Evolutionary conservation across 106 monocot genomes (phyloP), one percentile per base, ranked within the genome.

Genomic region (Gastrodia elata): DNA sequence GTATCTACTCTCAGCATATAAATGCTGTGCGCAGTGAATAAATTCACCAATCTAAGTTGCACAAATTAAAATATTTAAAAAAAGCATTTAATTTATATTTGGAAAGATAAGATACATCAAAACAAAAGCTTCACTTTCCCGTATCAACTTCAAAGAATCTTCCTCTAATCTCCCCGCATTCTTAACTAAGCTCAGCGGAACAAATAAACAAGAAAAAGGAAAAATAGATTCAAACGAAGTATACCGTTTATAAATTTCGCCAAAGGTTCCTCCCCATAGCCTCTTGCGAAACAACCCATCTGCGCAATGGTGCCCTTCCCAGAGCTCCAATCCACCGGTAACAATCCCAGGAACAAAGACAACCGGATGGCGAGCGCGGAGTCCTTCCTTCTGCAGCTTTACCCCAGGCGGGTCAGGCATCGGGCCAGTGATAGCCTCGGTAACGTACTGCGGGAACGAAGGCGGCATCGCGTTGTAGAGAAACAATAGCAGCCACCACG

Each of bases 321-420:
- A 99, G 27, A 99, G 87, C 87, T 99, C 98, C 52, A 99, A 80
- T 6, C 98, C 98, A 0, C 98, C 93, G 15, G 98, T 99, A 68
- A 99, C 98, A 48, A 99, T 99, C 20, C 98, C 98, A 15, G 98
- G 98, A n/a, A 99, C 98, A 72, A 99, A 99, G 8, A 99, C 98
- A 39, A 99, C 98, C 24, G 98, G 98, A 40, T 99, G 98, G 71
- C 71, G 82, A n/a, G 82, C 98, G 28, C 28, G 35, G 28, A 99
- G 77, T 56, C 98, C 98, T 70, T 93, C 98, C 80, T 93, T 99
- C 79, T 67, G 76, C 33, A 99, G 83, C 82, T 93, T 99, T 44
- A 91, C 77, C 25, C 98, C 98, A 4, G 98, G 98, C 11, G 98
- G 93, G 22, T 99, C 98, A 36, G 98, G 85, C 68, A 93, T 35